Base-by-base conservation (phyloP, 371 early-diverging fungal species). In the Zychaea mexicana region DNA sequence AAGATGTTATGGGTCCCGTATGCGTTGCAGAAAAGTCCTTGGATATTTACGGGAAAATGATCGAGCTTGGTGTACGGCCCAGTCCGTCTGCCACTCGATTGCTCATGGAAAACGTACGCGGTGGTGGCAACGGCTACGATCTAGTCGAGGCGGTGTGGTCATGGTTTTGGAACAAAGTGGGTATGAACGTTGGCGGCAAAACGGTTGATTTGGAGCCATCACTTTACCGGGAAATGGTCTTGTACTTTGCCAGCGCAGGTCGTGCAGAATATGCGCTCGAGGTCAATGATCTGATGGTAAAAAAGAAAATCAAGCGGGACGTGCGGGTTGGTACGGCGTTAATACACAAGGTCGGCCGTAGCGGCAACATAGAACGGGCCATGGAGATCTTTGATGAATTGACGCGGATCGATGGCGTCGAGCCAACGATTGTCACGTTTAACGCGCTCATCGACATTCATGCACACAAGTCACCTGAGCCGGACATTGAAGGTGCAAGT, bases 381-480 rank as follows among this genome's bases (percentile, higher is more conserved):
- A 69, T 68, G 68, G 72, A 69, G 7, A 24, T 82, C 7, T 71
- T 82, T 5, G 58, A 79, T 31, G 78, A 77, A 33, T 70, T 79
- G 71, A 46, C 65, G 24, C 19, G 31, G 13, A 52, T 42, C 8
- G 71, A 68, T 12, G 55, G 53, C 5, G 45, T 74, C 17, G 59
- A 38, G 9, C 83, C 83, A 1, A 77, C 67, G 12, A 31, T 70
- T 26, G 71, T 81, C 21, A 82, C 82, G 6, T 79, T 76, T 52
- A 83, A 81, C 66, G 75, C 75, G 2, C 36, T 85, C 19, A 80
- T 85, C n/a, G 80, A 82, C 58, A 74, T 82, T 2, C 70, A 80
- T 52, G 83, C 77, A 9, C 76, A 80, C 54, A 63, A 72, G 46
- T 62, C 53, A 22, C 82, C 82, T 1, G 52, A 61, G 24, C 70